Evolutionary conservation across 1,284 basidiomycete genomes (phyloP), one percentile per base, ranked within the genome.

Genomic region (Cutaneotrichosporon cavernicola): DNA sequence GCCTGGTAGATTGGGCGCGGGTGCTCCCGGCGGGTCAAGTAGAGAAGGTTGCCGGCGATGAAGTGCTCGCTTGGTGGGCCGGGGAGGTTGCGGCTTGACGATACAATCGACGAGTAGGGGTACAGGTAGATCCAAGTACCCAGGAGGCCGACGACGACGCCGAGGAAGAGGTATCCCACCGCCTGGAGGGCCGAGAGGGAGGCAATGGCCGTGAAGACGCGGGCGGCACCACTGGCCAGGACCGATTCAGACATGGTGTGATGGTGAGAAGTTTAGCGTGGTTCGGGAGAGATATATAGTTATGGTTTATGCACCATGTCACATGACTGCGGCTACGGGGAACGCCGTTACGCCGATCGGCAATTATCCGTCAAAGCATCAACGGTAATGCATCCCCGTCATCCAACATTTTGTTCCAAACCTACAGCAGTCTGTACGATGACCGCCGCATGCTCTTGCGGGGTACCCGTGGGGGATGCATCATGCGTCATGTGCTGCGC

Each of bases 1-100:
- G 47, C 22, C 18, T 43, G 40, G 18, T 70, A 67, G 22, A 68
- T 30, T 14, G 58, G 58, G 22, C 50, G 50, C 9, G 58, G 58
- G 50, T 60, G 58, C 36, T 26, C 7, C 16, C 58, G 50, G 2
- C 11, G 3, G 0, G 52, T 18, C 6, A 60, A 9, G 38, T 43
- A 60, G 2, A 36, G n/a, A 8, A 52, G 58, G 50, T 60, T 60
- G 30, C 58, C 58, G 10, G 34, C 50, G 38, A 60, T 49, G 6
- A 18, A 21, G 50, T 60, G 58, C 16, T 60, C 36, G 26, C 26
- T 18, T 22, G 36, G 36, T 11, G 58, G 58, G 38, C 58, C 58
- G 6, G 50, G 58, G 22, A 60, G 50, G 34, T 60, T 60, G 34
- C 34, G 26, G 34, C 34, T 26, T 36, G 58, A 53, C 22, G 21